Evolutionary conservation across 2,329 filamentous ascomycete species (phyloP).

Genomic region (Phialocephala subalpina): DNA sequence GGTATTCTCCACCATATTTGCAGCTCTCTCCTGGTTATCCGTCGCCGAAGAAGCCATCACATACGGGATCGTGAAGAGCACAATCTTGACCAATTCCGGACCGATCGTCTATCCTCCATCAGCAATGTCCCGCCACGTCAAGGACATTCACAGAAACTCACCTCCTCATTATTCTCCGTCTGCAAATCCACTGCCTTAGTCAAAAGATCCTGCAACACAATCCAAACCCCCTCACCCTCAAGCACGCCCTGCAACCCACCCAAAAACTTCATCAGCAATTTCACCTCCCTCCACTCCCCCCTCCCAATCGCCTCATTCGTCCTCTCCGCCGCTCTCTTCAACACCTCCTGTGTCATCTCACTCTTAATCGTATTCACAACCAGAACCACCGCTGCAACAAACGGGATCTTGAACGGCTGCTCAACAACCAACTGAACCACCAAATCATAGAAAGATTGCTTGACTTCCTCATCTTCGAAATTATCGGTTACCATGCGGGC

Average conservation of each 20-base stretch:
- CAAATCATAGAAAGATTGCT: conserved; percentile 75
- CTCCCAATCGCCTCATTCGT: conserved; percentile 72
- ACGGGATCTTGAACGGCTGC: conserved; percentile 98
- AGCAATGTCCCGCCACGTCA: conserved; percentile 13
- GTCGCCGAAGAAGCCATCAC: conserved; percentile 77
- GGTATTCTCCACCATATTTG: conserved; percentile 87
- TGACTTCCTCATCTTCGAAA: conserved; percentile 84
- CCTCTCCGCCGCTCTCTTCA: conserved; percentile 67
- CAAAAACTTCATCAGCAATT: conserved; percentile 87
- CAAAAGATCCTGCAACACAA: conserved; percentile 89
- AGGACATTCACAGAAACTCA: conserved; percentile 54
- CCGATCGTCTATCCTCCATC: conserved; percentile 61
- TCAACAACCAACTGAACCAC: conserved; percentile 81
- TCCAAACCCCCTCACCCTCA: conserved; percentile 85
- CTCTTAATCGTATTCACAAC: conserved; percentile 76
- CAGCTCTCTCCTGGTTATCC: conserved; percentile 76
- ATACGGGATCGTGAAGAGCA: conserved; percentile 93
- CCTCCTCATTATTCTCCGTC: conserved; percentile 91
- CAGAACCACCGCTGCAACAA: conserved; percentile 84
- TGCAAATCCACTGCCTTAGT: conserved; percentile 90
- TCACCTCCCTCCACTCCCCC: conserved; percentile 90
- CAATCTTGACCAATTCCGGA: conserved; percentile 95
- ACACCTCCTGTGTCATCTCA: conserved; percentile 74
- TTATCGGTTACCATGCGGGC: conserved; percentile 82
- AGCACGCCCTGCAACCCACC: conserved; percentile 85